Evolutionary conservation across 73 alveolate species (phyloP), one percentile per base, ranked within the genome.

Genomic region (Paramecium sonneborni): DNA sequence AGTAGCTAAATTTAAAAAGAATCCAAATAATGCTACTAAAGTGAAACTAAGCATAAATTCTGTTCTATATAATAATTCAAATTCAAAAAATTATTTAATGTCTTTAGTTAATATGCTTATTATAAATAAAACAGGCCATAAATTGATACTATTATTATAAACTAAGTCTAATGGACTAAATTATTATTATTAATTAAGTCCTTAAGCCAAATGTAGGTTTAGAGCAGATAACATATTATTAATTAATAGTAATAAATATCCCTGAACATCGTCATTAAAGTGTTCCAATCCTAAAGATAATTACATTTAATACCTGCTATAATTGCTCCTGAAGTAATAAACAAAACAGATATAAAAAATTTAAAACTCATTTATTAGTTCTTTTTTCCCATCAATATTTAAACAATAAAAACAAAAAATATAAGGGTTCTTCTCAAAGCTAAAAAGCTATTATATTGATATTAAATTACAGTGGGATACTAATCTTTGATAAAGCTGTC

Each of bases 321-420:
- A 11, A 74, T 32, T 35, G 87, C 87, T 74, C 87, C 87, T 74
- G 58, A 74, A 74, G 87, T 74, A 35, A 74, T 74, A 30, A 74
- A 74, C 9, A 74, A n/a, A 20, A 74, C 46, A 9, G 87, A 74
- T n/a, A 28, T 35, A 34, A 38, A 5, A 43, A 35, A 32, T 74
- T 38, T 32, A n/a, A 21, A 74, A 18, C 37, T 21, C 6, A 74
- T 21, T 38, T 74, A n/a, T 74, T 74, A 35, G 46, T 24, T 74
- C 32, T 52, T n/a, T 21, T 38, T 21, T 15, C 87, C 87, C 46
- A 38, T 30, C 18, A 74, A 35, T 3, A 74, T 21, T 74, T 74
- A 14, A 34, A 74, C 39, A 14, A 32, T 24, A 38, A 74, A 74
- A n/a, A 74, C 87, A 35, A 74, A 74, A 74, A 74, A 74, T 32